Evolutionary conservation across 345 rosid genomes (phyloP).

Genomic region (Salix suchowensis): DNA sequence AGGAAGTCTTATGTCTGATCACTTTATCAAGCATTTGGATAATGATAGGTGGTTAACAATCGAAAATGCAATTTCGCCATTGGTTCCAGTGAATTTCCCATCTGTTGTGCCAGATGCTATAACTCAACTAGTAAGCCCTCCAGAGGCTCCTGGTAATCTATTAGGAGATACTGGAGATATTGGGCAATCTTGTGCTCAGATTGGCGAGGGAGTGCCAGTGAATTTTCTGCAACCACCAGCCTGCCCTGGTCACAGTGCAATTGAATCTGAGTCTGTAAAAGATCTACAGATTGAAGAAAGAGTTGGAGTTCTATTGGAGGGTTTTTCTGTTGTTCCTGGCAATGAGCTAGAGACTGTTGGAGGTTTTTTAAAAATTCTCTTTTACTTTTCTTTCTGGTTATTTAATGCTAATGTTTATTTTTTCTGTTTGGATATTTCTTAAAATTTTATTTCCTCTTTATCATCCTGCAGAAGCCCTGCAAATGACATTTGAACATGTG

Average conservation of each 20-base stretch:
- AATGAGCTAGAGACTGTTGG: slow-evolving; percentile 74
- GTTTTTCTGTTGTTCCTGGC: slow-evolving; percentile 60
- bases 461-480: slow-evolving; percentile 62
- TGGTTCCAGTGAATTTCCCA: slow-evolving; percentile 43
- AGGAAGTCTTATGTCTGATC: slow-evolving; percentile 78
- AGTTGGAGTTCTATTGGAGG: slow-evolving; percentile 68
- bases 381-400: not conserved
- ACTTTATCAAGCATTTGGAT: slow-evolving; percentile 81
- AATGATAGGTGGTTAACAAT: slow-evolving; percentile 89
- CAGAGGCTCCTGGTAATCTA: slow-evolving; percentile 93
- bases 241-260: slow-evolving; percentile 22
- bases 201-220: slow-evolving; percentile 31
- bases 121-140: slow-evolving; percentile 78
- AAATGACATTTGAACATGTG: slow-evolving; percentile 48
- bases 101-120: slow-evolving; percentile 64
- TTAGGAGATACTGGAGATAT: slow-evolving; percentile 57
- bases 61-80: slow-evolving; percentile 94
- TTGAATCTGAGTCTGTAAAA: slow-evolving; percentile 34
- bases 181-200: slow-evolving; percentile 28
- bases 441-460: slow-evolving; percentile 2
- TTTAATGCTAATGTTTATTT: not conserved
- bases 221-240: slow-evolving; percentile 2
- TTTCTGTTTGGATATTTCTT: not conserved
- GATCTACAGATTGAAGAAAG: slow-evolving; percentile 70
- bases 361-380: slow-evolving; percentile 41